Conservation (phyloP, 768 basidiomycete genomes). For the Lactarius evosmus region DNA sequence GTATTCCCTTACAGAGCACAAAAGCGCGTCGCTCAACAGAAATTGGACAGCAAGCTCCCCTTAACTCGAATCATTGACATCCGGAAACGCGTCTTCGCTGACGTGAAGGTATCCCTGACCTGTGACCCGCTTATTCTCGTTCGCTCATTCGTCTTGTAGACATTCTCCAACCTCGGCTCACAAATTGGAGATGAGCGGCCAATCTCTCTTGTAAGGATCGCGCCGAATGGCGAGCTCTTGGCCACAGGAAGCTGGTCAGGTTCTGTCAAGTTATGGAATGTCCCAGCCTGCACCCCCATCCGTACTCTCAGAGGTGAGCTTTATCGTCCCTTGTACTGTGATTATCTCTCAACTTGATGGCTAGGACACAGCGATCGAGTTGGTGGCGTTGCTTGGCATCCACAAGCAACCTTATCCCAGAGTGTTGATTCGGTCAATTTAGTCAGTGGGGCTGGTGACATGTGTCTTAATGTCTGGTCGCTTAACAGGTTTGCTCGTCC, state of each 20-base stretch:
- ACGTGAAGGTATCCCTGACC: conserved; percentile 72
- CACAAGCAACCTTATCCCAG: conserved; percentile 77
- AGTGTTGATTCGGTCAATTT: conserved; percentile 68
- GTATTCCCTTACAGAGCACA: conserved; percentile 76
- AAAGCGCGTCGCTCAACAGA: conserved; percentile 89
- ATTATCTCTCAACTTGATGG: conserved; percentile 19
- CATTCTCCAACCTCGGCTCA: conserved; percentile 89
- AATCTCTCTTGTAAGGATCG: conserved; percentile 89
- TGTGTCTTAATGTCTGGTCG: conserved; percentile 84
- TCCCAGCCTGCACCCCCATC: conserved; percentile 83
- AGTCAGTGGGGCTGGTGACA: conserved; percentile 89
- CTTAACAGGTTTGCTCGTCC: conserved; percentile 58
- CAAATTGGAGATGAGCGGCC: conserved; percentile 98
- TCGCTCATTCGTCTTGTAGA: conserved; percentile 42
- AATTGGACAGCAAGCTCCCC: conserved; percentile 82
- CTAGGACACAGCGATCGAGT: conserved; percentile 86
- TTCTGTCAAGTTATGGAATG: conserved; percentile 90
- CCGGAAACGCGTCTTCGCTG: conserved; percentile 83
- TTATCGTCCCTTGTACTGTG: conserved; percentile 19
- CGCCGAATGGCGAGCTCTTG: conserved; percentile 84
- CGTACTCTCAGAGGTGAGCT: conserved; percentile 66
- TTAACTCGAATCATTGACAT: conserved; percentile 88
- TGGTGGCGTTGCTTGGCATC: conserved; percentile 98
- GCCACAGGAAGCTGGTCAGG: conserved; percentile 98
- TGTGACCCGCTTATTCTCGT: background rate